Base-by-base conservation (phyloP, 495 filamentous ascomycete species). In the Tuber microsphaerosporum region DNA sequence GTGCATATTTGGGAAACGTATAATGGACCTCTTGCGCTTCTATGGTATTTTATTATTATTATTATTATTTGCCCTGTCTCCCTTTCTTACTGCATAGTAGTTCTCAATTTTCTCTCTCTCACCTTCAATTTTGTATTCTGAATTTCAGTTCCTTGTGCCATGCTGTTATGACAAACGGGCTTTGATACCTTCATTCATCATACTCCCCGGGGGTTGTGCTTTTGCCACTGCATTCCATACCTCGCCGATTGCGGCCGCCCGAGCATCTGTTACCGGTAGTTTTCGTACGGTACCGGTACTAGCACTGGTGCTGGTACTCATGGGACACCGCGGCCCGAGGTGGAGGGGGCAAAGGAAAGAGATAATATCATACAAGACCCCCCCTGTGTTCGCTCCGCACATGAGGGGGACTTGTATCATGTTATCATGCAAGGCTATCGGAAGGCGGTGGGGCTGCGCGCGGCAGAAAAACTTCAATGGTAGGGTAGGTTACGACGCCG, bases 271-370 rank as follows among this genome's bases (percentile, higher is more conserved):
- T n/a, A n/a, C n/a, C 51, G 9, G 16, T 61, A 12, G n/a, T 14
- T 61, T n/a, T 16, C 51, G 51, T 61, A 16, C 51, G 51, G 48
- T 44, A 0, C 39, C 51, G 51, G 48, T 44, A 0, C 39, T 41
- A 6, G 39, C 3, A 4, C 4, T 41, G 39, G 37, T 39, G 68
- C 71, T 56, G 26, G 65, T 75, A 69, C 51, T 72, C 46, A 73
- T 75, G n/a, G 73, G 73, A 74, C 68, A 71, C 70, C 70, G 70
- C 72, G 26, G 70, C 48, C 77, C 46, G 39, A 78, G 75, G 75
- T 43, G 73, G 43, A 75, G 75, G 75, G 74, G 72, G 70, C 22
- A 69, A 79, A 44, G 76, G 70, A 79, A 61, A 45, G 65, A 42
- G 42, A 31, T 17, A 51, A n/a, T 16, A 61, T 31, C 1, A 12